Evolutionary conservation across 129 eudicot species (phyloP).

Genomic region (Artemisia tridentata): DNA sequence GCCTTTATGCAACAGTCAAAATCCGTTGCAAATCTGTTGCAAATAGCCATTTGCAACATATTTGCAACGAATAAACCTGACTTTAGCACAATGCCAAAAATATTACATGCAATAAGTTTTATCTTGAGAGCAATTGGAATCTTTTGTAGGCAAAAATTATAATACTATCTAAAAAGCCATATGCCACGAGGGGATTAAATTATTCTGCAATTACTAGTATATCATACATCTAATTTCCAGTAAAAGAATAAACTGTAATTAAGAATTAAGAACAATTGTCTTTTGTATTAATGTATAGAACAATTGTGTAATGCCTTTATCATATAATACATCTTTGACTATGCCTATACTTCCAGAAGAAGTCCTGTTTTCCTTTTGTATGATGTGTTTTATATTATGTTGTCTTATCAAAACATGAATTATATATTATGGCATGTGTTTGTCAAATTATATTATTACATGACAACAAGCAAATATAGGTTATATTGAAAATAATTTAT

Average conservation of each 20-base stretch:
- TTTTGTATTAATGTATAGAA: conserved; percentile 7
- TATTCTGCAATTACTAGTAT: background rate
- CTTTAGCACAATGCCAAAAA: conserved; percentile 20
- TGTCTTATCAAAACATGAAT: background rate
- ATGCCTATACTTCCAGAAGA: conserved; percentile 27
- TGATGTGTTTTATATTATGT: conserved; percentile 1
- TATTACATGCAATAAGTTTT: background rate
- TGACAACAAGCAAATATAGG: too few species aligned
- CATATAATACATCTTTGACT: conserved; percentile 18
- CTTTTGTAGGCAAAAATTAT: background rate
- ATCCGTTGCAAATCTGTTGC: too few species aligned
- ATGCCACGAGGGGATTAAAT: conserved; percentile 5
- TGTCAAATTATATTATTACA: conserved; percentile 3
- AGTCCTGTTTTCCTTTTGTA: conserved; percentile 17
- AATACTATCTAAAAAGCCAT: background rate
- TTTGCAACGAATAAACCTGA: too few species aligned
- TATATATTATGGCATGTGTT: conserved; percentile 20
- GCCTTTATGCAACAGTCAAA: too few species aligned
- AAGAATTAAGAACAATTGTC: conserved; percentile 4
- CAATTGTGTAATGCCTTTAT: background rate
- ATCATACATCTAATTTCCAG: too few species aligned
- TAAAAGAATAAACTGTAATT: too few species aligned
- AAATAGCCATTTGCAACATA: too few species aligned
- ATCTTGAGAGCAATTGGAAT: conserved; percentile 9
- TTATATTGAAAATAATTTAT: too few species aligned